Evolutionary conservation across 495 filamentous ascomycete genomes (phyloP).

Genomic region (Penicillium cosmopolitanum): DNA sequence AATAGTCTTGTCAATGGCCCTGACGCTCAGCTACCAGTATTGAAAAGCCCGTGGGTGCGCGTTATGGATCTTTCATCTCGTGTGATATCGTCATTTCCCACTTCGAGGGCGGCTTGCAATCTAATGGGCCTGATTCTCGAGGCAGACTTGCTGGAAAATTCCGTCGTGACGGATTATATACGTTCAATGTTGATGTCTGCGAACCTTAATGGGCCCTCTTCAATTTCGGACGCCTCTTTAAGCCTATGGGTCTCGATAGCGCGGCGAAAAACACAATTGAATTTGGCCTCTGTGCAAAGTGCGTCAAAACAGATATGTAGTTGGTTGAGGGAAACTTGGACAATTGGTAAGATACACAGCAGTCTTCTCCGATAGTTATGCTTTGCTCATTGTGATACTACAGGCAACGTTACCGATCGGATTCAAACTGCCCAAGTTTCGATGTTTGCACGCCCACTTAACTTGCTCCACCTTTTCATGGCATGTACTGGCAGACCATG

Average conservation of each 20-base stretch:
- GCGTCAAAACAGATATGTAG: conserved; percentile 70
- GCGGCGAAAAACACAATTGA: conserved; percentile 54
- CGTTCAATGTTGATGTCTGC: conserved; percentile 72
- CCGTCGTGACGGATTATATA: conserved; percentile 62
- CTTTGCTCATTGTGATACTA: neutral
- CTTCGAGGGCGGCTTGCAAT: conserved; percentile 80
- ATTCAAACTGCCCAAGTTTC: conserved; percentile 47
- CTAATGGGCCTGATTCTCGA: conserved; percentile 70
- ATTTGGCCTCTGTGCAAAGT: conserved; percentile 64
- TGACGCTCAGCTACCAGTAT: conserved; percentile 26
- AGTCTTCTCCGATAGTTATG: neutral
- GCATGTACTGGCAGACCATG: conserved; percentile 46
- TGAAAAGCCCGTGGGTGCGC: conserved; percentile 64
- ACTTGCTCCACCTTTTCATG: conserved; percentile 42
- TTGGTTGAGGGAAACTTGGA: conserved; percentile 83
- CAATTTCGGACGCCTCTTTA: conserved; percentile 79
- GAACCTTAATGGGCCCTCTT: conserved; percentile 78
- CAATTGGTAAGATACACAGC: conserved; percentile 57
- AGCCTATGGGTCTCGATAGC: conserved; percentile 68
- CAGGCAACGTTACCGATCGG: conserved; percentile 43
- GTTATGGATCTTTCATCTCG: conserved; percentile 76
- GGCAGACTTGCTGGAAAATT: conserved; percentile 62
- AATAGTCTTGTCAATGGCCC: conserved; percentile 37
- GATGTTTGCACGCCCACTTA: conserved; percentile 43
- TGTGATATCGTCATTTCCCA: conserved; percentile 66